Base-by-base conservation (phyloP, 2,329 filamentous ascomycete genomes). In the Rhytidhysteron rufulum region DNA sequence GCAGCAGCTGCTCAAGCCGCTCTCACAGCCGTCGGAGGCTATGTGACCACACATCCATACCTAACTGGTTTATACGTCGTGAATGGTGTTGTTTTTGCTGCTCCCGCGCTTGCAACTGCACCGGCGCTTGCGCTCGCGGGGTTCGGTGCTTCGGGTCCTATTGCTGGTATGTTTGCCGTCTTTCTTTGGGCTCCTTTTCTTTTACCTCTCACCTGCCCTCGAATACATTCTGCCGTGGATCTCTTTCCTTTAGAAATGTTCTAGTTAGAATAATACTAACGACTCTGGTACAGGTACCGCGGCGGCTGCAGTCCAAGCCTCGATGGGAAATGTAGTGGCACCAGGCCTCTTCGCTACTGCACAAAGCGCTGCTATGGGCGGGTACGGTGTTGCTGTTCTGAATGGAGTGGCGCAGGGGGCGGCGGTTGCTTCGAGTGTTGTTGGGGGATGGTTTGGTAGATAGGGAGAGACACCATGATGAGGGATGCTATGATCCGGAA, bases 61-160 rank as follows among this genome's bases (percentile, higher is more conserved):
- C 49, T 58, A 38, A 54, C 53, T 5, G 40, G 39, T 22, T 51
- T 59, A 27, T 50, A 56, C 29, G 41, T 54, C 7, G 49, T 51
- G 10, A 54, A 54, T 41, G 50, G 47, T 2, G 41, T 57, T 16
- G 40, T 59, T 9, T 34, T 59, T 4, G 39, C 50, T 24, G 53
- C 49, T 1, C 57, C 57, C 4, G 50, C 50, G 15, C 49, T 51
- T 15, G 50, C 47, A 5, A 54, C 51, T 2, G 49, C 51, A 1
- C 58, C 57, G 1, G 20, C 59, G 22, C 47, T 61, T 9, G 43
- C 38, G 15, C 41, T 44, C 5, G 31, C 55, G 2, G 58, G 58
- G 1, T 51, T 58, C 33, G 44, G 48, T 17, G 39, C 53, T 2
- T 32, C 35, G 3, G 57, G 56, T 3, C 57, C 56, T 18, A 42